Evolutionary conservation across 495 filamentous ascomycete genomes (phyloP).

Genomic region (Aspergillus egyptiacus): DNA sequence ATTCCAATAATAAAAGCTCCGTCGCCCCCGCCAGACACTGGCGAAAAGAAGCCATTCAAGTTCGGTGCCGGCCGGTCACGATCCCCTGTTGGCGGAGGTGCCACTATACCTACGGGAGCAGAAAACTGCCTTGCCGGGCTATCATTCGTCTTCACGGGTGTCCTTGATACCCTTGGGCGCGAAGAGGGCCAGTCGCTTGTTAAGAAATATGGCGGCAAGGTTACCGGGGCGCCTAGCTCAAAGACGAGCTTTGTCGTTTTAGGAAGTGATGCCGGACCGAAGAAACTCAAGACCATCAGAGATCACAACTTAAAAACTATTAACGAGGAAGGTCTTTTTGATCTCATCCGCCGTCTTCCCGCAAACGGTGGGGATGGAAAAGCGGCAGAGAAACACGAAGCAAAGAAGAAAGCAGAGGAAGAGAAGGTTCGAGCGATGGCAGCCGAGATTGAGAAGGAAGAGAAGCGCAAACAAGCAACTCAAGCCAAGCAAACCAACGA

Average conservation of each 20-base stretch:
- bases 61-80: slow-evolving; percentile 47
- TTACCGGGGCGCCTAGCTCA: slow-evolving; percentile 74
- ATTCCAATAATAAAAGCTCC: slow-evolving; percentile 78
- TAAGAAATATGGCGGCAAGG: slow-evolving; percentile 89
- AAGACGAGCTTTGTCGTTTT: slow-evolving; percentile 94
- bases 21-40: slow-evolving; percentile 63
- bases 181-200: slow-evolving; percentile 84
- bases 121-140: slow-evolving; percentile 92
- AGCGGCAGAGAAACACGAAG: slow-evolving; percentile 75
- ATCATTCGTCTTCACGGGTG: slow-evolving; percentile 93
- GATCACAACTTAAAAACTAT: slow-evolving; percentile 79
- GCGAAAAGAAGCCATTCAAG: slow-evolving; percentile 65
- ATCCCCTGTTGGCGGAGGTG: slow-evolving; percentile 55
- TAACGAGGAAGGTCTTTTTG: slow-evolving; percentile 85
- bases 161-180: slow-evolving; percentile 69
- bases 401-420: slow-evolving; percentile 76
- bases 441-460: slow-evolving; percentile 68
- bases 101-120: slow-evolving; percentile 73
- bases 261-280: slow-evolving; percentile 85
- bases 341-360: slow-evolving; percentile 76
- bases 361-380: slow-evolving; percentile 80
- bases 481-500: slow-evolving; percentile 18
- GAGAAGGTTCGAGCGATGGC: slow-evolving; percentile 71
- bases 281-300: slow-evolving; percentile 83
- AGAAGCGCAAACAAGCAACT: slow-evolving; percentile 37